Base-by-base conservation (phyloP, 1,284 basidiomycete species). In the Sphaerobolus stellatus region DNA sequence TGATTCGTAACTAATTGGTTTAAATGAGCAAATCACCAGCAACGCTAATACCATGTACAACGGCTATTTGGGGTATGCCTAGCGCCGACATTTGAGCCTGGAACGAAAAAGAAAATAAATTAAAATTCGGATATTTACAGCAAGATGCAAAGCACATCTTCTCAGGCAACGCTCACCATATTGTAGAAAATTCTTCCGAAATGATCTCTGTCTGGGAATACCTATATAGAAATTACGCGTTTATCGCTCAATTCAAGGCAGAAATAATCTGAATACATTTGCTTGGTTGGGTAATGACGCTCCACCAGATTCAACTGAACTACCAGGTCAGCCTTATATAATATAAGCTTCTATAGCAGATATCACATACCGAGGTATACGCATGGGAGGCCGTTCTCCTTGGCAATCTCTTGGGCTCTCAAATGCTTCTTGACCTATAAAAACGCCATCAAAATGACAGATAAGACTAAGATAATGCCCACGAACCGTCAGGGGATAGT, bases 131-230 rank as follows among this genome's bases (percentile, higher is more conserved):
- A 52, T 69, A 54, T 88, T 61, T 28, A 56, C 53, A 5, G 27
- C 11, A 5, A 25, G 46, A 5, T 46, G 34, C 20, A 58, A 62
- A 56, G 20, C 48, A 22, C 20, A n/a, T 5, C 29, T 57, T 62
- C 29, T 38, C 14, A 41, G 31, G 14, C 36, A 30, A 30, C 48
- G 61, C 73, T n/a, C n/a, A 89, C 93, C 92, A 96, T 97, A 66
- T 98, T 97, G 70, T 94, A 97, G 72, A 98, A 98, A 68, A 98
- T 97, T 13, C 94, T 81, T 8, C 94, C 94, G 66, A 98, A 98
- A 70, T 98, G 93, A 64, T 96, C 88, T 66, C 84, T 88, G 73
- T 94, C 92, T 8, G 90, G 90, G 68, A 93, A 94, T 5, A 86
- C 79, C 77, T 80, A 56, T 24, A 33, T 56, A 65, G 46, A 60